Conservation (phyloP, 2,329 filamentous ascomycete genomes). For the Penicillium sp. region DNA sequence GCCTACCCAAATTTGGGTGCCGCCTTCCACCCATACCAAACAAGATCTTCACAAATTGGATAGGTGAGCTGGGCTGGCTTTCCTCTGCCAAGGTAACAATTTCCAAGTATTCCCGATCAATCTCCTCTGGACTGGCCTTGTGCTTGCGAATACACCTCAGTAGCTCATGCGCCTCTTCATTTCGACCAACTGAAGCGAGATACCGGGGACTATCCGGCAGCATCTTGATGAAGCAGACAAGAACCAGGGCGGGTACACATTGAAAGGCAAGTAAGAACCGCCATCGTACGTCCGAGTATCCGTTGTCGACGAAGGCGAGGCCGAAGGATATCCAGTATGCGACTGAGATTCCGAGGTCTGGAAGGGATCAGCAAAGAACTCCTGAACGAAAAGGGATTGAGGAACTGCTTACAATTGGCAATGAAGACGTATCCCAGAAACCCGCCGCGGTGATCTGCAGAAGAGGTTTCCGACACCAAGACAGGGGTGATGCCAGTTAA, state of each 20-base stretch:
- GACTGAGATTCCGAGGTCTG: slow-evolving; percentile 52
- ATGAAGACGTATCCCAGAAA: slow-evolving; percentile 54
- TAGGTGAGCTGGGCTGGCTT: slow-evolving; percentile 35
- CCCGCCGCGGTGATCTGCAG: slow-evolving; percentile 48
- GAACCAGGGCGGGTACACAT: slow-evolving; percentile 58
- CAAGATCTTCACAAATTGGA: slow-evolving; percentile 42
- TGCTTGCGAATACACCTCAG: slow-evolving; percentile 37
- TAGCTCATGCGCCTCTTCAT: slow-evolving; percentile 59
- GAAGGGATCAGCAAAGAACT: background rate
- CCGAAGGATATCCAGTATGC: slow-evolving; percentile 60
- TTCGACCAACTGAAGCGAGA: slow-evolving; percentile 61
- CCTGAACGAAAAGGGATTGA: background rate
- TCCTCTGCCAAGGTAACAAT: slow-evolving; percentile 34
- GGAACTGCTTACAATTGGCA: slow-evolving; percentile 44
- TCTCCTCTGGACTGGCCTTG: slow-evolving; percentile 22
- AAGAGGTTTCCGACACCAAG: slow-evolving; percentile 51
- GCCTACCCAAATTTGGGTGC: slow-evolving; percentile 36
- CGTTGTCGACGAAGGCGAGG: slow-evolving; percentile 57
- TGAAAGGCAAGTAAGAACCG: slow-evolving; percentile 68
- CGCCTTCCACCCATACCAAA: slow-evolving; percentile 31
- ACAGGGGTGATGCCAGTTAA: slow-evolving; percentile 53
- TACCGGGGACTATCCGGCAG: slow-evolving; percentile 61
- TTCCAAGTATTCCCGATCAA: slow-evolving; percentile 37
- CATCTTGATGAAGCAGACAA: slow-evolving; percentile 58
- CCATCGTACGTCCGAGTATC: slow-evolving; percentile 58